phyloP scores from a whole-genome alignment of 2,329 filamentous ascomycete species.

The Scedosporium aurantiacum region DNA sequence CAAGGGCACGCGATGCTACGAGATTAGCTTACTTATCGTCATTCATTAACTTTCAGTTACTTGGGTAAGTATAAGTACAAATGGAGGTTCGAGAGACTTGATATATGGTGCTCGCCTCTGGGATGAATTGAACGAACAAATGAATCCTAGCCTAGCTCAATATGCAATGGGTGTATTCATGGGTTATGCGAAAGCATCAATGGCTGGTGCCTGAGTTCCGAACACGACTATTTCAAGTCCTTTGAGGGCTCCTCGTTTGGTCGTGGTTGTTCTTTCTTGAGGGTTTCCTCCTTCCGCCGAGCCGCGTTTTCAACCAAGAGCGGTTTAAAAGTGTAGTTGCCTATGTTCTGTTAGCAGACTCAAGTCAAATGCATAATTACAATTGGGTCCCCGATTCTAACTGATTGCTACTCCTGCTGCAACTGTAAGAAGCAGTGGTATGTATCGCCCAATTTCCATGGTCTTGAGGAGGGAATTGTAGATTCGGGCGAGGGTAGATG shows the following conservation, averaged over 20 bases:
- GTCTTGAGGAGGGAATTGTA: neutral
- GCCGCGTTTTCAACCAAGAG: constrained; percentile 2
- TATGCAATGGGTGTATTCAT: too few species aligned
- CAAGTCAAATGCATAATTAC: neutral
- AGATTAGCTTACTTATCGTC: too few species aligned
- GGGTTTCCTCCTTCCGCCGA: neutral
- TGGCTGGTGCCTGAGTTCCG: too few species aligned
- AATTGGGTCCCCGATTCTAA: neutral
- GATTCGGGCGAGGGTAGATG: neutral
- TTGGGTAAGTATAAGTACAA: too few species aligned
- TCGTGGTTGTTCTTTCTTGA: neutral
- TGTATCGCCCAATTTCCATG: constrained; percentile 4
- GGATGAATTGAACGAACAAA: too few species aligned
- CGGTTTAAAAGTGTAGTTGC: constrained; percentile 7
- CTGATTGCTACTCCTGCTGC: constrained; percentile 3
- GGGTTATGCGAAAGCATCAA: neutral
- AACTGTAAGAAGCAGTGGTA: constrained; percentile 1
- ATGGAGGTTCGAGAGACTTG: too few species aligned
- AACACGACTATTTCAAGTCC: neutral
- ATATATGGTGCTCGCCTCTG: too few species aligned
- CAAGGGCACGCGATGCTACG: too few species aligned
- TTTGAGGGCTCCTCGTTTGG: neutral
- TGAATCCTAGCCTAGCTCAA: too few species aligned
- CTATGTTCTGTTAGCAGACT: neutral
- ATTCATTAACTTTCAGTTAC: too few species aligned